phyloP scores from a whole-genome alignment of 139 green algal genomes.

The Chlorella sp. region DNA sequence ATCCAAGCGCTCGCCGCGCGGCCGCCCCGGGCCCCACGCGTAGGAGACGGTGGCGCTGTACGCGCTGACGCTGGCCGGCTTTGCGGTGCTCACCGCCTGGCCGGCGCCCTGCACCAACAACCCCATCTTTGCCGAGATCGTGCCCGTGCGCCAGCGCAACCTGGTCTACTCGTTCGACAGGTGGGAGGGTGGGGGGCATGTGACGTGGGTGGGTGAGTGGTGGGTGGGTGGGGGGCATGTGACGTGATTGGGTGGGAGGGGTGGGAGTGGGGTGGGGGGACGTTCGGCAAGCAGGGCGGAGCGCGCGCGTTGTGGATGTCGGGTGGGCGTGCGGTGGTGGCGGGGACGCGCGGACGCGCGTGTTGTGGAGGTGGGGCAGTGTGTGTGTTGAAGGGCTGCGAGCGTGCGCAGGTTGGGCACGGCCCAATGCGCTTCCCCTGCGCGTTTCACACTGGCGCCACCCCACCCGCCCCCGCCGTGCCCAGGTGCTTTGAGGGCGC shows the following conservation, averaged over 20 bases:
- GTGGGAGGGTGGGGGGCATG: not conserved
- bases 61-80: constrained; percentile 36
- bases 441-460: not conserved
- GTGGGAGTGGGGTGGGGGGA: not conserved
- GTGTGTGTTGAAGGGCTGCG: not conserved
- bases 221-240: no score
- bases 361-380: not conserved
- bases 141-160: constrained; percentile 68
- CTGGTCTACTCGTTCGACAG: constrained; percentile 85
- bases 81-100: constrained; percentile 41
- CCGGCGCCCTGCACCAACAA: constrained; percentile 46
- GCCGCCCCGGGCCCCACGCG: no score
- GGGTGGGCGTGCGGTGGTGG: not conserved
- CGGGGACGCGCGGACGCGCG: no score
- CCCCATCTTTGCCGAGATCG: constrained; percentile 78
- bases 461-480: not conserved
- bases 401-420: no score
- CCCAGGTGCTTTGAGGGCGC: constrained; percentile 10
- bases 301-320: not conserved
- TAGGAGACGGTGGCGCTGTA: constrained; percentile 35
- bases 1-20: no score
- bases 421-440: not conserved
- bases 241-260: no score
- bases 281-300: not conserved
- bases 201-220: no score